Evolutionary conservation across 805 yeast species (phyloP), one percentile per base, ranked within the genome.

Genomic region (Hanseniaspora pseudoguilliermondii): DNA sequence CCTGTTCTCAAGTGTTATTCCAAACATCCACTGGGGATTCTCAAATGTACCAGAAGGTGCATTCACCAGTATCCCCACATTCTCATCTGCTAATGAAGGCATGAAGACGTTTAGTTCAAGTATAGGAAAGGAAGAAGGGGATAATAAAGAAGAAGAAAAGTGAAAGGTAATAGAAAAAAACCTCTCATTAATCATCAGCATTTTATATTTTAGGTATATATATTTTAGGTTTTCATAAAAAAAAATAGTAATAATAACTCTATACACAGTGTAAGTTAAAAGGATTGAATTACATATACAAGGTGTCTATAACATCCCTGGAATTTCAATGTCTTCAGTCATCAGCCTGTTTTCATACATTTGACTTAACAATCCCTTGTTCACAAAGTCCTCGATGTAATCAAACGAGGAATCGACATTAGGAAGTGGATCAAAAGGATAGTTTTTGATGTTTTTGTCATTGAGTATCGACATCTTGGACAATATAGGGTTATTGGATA

Each of bases 341-440:
- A 48, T 48, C 20, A 43, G 25, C 16, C 50, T 36, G 15, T 25
- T n/a, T 29, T 43, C 49, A 42, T 54, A 54, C 43, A 43, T 27
- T 27, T 41, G 40, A 20, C 43, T 40, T 8, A 54, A 21, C 9
- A 48, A 5, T 16, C 21, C 35, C 21, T 54, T 38, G 15, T 54
- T 38, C 11, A 42, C 32, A 35, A 46, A 47, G 40, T 42, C 29
- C 34, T 42, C 54, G 9, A 48, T 42, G 13, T 25, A 10, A 10
- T 38, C 46, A 18, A 47, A 47, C 2, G 57, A 13, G 9, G 27
- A 36, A 18, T 23, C 32, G 6, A 44, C 40, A 15, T 43, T 52
- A 6, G 49, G 49, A n/a, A 52, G 15, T 13, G 49, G 49, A 20
- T 44, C 55, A 29, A 43, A 43, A 13, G 49, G 49, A 52, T 44